Percentiles rank a stretch among this genome's conserved stretches.
Conservation (phyloP, 2,329 filamentous ascomycete genomes). For the Diplodia corticola region DNA sequence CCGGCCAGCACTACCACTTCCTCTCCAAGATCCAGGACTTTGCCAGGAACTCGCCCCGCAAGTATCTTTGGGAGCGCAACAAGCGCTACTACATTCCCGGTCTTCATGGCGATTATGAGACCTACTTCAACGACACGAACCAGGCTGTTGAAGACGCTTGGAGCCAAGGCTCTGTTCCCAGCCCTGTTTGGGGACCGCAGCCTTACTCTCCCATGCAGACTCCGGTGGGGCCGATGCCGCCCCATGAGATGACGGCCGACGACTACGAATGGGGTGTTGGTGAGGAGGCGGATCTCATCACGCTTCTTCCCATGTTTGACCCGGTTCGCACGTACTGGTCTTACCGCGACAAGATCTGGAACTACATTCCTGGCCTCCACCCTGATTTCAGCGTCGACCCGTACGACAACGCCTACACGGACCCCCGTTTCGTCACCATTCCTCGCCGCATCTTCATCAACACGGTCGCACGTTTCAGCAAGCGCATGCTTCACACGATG, state of each 20-base stretch:
- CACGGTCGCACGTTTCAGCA: conserved; percentile 80
- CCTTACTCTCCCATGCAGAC: conserved; percentile 69
- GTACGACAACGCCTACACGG: conserved; percentile 56
- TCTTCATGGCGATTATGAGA: conserved; percentile 52
- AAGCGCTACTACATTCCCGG: conserved; percentile 57
- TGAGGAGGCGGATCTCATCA: conserved; percentile 89
- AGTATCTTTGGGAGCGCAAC: conserved; percentile 60
- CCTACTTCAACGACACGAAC: conserved; percentile 48
- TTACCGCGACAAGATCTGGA: conserved; percentile 52
- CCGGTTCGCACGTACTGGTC: conserved; percentile 82
- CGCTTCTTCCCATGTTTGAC: conserved; percentile 89
- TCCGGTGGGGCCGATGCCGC: conserved; percentile 74
- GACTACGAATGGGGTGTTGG: conserved; percentile 83
- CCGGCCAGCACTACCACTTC: conserved; percentile 79
- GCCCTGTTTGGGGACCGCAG: conserved; percentile 80
- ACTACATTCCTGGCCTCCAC: conserved; percentile 56
- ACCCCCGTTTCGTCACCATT: conserved; percentile 50
- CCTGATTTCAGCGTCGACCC: conserved; percentile 85
- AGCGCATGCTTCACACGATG: conserved; percentile 79
- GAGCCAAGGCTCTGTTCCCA: conserved; percentile 41
- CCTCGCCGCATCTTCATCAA: conserved; percentile 84
- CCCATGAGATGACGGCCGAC: conserved; percentile 73
- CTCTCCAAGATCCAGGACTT: conserved; percentile 63
- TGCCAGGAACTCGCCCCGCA: conserved; percentile 55
- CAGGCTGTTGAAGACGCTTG: conserved; percentile 43